Evolutionary conservation across 2,329 filamentous ascomycete genomes (phyloP).

Genomic region (Colletotrichum echinochloae): DNA sequence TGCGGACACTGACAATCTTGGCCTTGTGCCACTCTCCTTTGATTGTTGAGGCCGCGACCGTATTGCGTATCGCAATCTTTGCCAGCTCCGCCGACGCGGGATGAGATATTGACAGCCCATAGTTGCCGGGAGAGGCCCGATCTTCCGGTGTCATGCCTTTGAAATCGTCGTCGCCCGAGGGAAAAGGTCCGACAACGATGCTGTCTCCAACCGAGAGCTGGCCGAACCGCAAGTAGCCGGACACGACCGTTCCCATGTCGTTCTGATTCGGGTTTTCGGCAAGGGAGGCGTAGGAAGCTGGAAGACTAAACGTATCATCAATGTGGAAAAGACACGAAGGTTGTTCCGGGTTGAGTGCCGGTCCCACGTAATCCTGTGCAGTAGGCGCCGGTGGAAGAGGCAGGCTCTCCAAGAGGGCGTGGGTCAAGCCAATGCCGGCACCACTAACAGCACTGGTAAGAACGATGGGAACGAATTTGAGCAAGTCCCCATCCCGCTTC

Average conservation of each 20-base stretch:
- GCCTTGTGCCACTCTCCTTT: conserved; percentile 83
- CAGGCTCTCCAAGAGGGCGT: conserved; percentile 82
- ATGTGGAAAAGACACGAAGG: conserved; percentile 83
- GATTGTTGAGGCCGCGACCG: conserved; percentile 62
- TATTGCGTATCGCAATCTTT: conserved; percentile 64
- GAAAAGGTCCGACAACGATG: conserved; percentile 84
- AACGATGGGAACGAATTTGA: conserved; percentile 80
- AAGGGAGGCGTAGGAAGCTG: conserved; percentile 68
- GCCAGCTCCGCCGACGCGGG: conserved; percentile 65
- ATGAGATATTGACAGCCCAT: conserved; percentile 65
- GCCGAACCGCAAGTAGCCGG: conserved; percentile 86
- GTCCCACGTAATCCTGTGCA: conserved; percentile 65
- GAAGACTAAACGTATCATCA: conserved; percentile 87
- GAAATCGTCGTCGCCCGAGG: conserved; percentile 64
- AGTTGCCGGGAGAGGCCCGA: conserved; percentile 59
- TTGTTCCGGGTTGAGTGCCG: conserved; percentile 68
- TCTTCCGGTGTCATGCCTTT: conserved; percentile 57
- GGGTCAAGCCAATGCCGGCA: conserved; percentile 81
- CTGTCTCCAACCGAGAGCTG: conserved; percentile 81
- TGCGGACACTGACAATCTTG: conserved; percentile 86
- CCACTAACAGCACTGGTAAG: conserved; percentile 90
- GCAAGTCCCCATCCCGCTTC: conserved; percentile 54
- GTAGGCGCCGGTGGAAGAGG: conserved; percentile 73
- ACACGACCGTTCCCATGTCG: conserved; percentile 78
- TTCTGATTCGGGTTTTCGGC: conserved; percentile 52